phyloP scores from a whole-genome alignment of 176 grass and related monocot genomes.

The Musa acuminata region DNA sequence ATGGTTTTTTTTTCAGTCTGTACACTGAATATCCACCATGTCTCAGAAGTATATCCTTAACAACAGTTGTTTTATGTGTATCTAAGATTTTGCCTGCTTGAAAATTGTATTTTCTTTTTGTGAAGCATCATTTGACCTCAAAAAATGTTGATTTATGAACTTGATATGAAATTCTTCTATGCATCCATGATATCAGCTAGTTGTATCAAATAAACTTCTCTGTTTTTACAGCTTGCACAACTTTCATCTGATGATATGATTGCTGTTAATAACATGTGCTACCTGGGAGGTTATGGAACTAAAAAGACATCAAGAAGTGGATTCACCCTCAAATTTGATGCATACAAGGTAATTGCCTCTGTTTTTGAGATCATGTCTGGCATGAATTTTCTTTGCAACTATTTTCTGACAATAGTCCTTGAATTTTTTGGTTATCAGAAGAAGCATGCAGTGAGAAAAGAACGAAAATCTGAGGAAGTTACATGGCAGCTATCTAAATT shows the following conservation, averaged over 20 bases:
- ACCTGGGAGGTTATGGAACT: slow-evolving; percentile 37
- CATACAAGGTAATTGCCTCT: slow-evolving; percentile 41
- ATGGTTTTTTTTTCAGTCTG: too few relatives aligned
- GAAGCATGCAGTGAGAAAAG: slow-evolving; percentile 59
- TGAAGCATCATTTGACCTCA: too few relatives aligned
- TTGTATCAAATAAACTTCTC: background rate
- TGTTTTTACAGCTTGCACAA: slow-evolving; percentile 45
- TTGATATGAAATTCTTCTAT: too few relatives aligned
- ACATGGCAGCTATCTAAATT: slow-evolving; percentile 61
- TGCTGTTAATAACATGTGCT: slow-evolving; percentile 60
- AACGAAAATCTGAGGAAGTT: slow-evolving; percentile 43
- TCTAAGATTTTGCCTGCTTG: too few relatives aligned
- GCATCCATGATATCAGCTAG: too few relatives aligned
- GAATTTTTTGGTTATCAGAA: slow-evolving; percentile 31
- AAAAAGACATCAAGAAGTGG: slow-evolving; percentile 46
- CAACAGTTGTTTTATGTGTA: too few relatives aligned
- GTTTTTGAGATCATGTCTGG: background rate
- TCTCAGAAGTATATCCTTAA: too few relatives aligned
- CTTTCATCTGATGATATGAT: slow-evolving; percentile 65
- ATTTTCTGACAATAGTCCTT: background rate
- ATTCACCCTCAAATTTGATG: slow-evolving; percentile 71
- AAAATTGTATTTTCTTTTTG: too few relatives aligned
- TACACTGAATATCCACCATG: too few relatives aligned
- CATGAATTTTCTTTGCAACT: background rate
- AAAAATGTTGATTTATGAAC: too few relatives aligned